Conservation (phyloP, 108 stramenopile species). For the Fistulifera pelliculosa region DNA sequence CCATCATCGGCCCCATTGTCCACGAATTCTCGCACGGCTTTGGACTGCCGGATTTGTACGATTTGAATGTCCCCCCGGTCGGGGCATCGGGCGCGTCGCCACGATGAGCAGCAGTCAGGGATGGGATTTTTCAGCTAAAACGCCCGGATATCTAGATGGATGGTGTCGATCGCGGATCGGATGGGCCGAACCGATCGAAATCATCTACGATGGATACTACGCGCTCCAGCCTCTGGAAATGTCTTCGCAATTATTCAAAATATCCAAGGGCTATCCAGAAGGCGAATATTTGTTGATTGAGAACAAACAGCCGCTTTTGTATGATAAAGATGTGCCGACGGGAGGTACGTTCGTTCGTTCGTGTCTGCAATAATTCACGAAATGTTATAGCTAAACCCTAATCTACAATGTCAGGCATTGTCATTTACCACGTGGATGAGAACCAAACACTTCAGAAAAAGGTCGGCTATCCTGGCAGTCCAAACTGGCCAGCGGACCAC, state of each 20-base stretch:
- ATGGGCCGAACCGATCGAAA: constrained; percentile 36
- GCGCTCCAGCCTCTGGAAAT: constrained; percentile 27
- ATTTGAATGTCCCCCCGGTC: constrained; percentile 42
- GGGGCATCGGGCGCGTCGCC: constrained; percentile 17
- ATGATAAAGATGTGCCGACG: background rate
- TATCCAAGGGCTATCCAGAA: constrained; percentile 24
- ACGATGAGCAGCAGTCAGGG: constrained; percentile 14
- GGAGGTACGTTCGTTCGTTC: no score
- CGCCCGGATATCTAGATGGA: constrained; percentile 16
- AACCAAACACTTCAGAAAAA: constrained; percentile 17
- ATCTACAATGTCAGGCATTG: no score
- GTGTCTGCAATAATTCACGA: no score
- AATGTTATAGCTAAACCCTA: no score
- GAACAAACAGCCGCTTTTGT: constrained; percentile 16
- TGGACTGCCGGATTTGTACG: constrained; percentile 40
- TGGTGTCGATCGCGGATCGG: constrained; percentile 16
- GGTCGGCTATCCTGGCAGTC: constrained; percentile 36
- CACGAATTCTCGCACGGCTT: constrained; percentile 36
- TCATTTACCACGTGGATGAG: constrained; percentile 4
- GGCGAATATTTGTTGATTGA: constrained; percentile 67
- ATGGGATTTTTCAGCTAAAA: background rate
- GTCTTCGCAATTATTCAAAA: constrained; percentile 32
- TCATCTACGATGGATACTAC: constrained; percentile 37
- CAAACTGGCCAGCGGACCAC: constrained; percentile 53
- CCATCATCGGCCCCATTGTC: constrained; percentile 29